phyloP scores from a whole-genome alignment of 2,329 filamentous ascomycete genomes.

The Colletotrichum abscissum region DNA sequence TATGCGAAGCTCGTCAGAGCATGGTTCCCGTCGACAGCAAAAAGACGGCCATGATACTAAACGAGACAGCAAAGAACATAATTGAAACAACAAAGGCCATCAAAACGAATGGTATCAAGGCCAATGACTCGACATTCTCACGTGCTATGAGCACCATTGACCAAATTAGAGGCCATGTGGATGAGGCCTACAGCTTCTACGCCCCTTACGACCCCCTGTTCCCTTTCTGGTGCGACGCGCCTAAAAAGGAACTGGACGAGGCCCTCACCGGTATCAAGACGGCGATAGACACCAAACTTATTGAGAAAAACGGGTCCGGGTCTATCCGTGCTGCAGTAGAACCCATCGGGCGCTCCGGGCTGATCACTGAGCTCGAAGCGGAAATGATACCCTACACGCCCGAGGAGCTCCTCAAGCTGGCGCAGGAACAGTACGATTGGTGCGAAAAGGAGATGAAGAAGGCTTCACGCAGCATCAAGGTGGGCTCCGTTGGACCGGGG shows the following conservation, averaged over 20 bases:
- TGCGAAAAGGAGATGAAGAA: conserved; percentile 65
- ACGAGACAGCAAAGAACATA: conserved; percentile 48
- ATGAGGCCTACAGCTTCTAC: conserved; percentile 63
- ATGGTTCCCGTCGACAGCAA: conserved; percentile 56
- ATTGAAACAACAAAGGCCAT: conserved; percentile 48
- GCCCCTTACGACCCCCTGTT: conserved; percentile 66
- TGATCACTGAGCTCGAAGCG: conserved; percentile 62
- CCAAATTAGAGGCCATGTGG: conserved; percentile 52
- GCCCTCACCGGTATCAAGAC: conserved; percentile 49
- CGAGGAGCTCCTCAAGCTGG: conserved; percentile 65
- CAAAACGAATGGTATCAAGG: conserved; percentile 43
- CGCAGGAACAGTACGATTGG: conserved; percentile 63
- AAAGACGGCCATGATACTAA: conserved; percentile 54
- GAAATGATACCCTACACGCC: conserved; percentile 70
- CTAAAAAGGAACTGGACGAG: conserved; percentile 53
- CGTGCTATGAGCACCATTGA: conserved; percentile 49
- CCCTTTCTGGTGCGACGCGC: conserved; percentile 65
- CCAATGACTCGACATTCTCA: conserved; percentile 31
- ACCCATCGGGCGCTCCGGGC: conserved; percentile 63
- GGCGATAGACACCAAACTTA: conserved; percentile 52
- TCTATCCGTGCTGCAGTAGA: conserved; percentile 52
- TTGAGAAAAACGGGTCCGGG: conserved; percentile 18
- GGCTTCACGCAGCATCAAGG: conserved; percentile 55
- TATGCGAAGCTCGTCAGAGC: conserved; percentile 61
- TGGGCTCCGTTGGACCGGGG: not conserved